Conservation (phyloP, 805 yeast species). For the Lipomyces spencermartinsiae region DNA sequence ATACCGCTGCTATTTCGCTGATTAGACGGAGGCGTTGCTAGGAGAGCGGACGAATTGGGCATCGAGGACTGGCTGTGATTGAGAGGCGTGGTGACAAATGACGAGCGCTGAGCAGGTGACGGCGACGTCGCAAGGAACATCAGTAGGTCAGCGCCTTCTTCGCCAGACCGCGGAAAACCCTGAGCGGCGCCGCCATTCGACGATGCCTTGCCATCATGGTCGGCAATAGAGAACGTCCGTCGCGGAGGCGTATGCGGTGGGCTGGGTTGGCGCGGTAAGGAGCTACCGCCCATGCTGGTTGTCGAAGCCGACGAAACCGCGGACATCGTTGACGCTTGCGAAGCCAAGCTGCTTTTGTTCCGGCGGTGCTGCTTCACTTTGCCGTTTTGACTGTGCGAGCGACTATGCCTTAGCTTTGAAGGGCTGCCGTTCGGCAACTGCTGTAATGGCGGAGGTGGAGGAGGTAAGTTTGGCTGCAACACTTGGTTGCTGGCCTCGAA, state of each 20-base stretch:
- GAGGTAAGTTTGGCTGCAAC: background rate
- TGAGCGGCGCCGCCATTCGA: background rate
- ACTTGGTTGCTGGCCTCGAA: background rate
- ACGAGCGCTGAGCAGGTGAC: slow-evolving; percentile 56
- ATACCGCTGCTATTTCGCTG: background rate
- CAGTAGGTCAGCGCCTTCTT: slow-evolving; percentile 81
- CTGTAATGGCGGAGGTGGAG: slow-evolving; percentile 16
- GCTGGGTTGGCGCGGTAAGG: background rate
- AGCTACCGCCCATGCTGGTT: slow-evolving; percentile 5
- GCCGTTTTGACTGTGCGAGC: slow-evolving; percentile 13
- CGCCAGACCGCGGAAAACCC: slow-evolving; percentile 37
- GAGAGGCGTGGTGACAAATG: slow-evolving; percentile 21
- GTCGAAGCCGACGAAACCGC: slow-evolving; percentile 10
- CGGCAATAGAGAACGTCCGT: background rate
- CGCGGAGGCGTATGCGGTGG: slow-evolving; percentile 38
- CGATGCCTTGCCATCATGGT: background rate
- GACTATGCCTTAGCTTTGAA: slow-evolving; percentile 12
- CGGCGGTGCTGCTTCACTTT: slow-evolving; percentile 20
- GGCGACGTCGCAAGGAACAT: slow-evolving; percentile 87
- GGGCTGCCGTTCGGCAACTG: slow-evolving; percentile 20
- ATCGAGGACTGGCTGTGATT: slow-evolving; percentile 32
- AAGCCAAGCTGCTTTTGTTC: slow-evolving; percentile 28
- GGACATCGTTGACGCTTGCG: slow-evolving; percentile 36
- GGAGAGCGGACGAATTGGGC: slow-evolving; percentile 11
- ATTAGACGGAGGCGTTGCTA: slow-evolving; percentile 45